Percentiles rank a stretch among this genome's conserved stretches.
These are phyloP conservation scores for Geosmithia putterillii DNA, from an alignment of 2,329 filamentous ascomycete species.

Conservation along the genomic window DNA sequence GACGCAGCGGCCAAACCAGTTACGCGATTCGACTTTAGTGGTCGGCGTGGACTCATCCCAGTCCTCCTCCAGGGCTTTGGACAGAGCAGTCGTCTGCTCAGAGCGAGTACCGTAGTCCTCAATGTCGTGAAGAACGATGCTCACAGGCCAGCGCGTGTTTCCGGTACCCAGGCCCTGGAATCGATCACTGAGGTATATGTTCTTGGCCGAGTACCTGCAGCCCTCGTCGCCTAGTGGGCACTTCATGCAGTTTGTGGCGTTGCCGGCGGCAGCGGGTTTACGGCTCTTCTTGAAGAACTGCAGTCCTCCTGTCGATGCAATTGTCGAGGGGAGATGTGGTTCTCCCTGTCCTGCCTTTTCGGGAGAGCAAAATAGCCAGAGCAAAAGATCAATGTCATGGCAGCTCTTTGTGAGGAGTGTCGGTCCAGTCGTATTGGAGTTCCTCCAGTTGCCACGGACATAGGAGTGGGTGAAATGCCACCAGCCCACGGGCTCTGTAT, in stretches of 20 bases:
- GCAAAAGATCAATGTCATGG: conserved; percentile 84
- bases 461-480: conserved; percentile 93
- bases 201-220: conserved; percentile 78
- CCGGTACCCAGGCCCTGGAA: conserved; percentile 46
- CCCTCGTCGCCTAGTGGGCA: conserved; percentile 54
- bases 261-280: conserved; percentile 64
- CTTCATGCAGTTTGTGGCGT: conserved; percentile 75
- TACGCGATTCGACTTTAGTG: conserved; percentile 34
- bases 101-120: conserved; percentile 53
- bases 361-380: conserved; percentile 82
- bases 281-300: conserved; percentile 65
- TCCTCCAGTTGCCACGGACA: conserved; percentile 89
- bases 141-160: conserved; percentile 69
- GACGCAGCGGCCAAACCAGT: conserved; percentile 91
- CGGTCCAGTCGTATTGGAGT: conserved; percentile 61
- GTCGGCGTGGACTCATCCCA: conserved; percentile 37
- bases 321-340: conserved; percentile 60
- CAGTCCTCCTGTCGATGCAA: conserved; percentile 66
- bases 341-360: conserved; percentile 25
- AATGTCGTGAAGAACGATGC: conserved; percentile 84
- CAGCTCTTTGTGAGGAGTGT: conserved; percentile 90
- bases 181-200: conserved; percentile 63
- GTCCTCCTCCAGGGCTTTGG: conserved; percentile 35
- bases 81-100: conserved; percentile 24
- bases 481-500: conserved; percentile 90